These are phyloP conservation scores for Rhodotorula glutinis DNA, from an alignment of 1,284 basidiomycete genomes.

Conservation along the genomic window DNA sequence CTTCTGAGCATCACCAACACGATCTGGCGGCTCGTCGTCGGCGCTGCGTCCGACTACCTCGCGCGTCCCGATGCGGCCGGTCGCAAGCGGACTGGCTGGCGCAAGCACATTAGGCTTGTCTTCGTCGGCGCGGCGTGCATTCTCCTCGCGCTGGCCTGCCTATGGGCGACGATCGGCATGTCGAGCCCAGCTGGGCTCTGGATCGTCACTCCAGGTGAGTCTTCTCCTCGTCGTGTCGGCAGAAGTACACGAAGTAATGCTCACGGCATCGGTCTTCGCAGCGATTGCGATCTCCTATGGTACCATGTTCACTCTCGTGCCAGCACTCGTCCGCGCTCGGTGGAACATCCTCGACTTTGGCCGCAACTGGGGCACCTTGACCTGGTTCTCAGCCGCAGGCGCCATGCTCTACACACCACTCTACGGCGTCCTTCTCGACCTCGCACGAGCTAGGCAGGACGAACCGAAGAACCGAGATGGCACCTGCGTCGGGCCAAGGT, in stretches of 20 bases:
- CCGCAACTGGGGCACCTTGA: slow-evolving; percentile 41
- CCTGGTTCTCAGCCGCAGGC: slow-evolving; percentile 41
- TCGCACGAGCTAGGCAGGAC: background rate
- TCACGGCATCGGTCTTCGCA: background rate
- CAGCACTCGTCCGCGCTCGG: slow-evolving; percentile 37
- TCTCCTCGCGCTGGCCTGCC: slow-evolving; percentile 23
- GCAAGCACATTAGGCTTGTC: slow-evolving; percentile 26
- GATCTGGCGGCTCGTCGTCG: slow-evolving; percentile 36
- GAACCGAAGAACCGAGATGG: background rate
- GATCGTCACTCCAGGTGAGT: slow-evolving; percentile 28
- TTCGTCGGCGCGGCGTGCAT: slow-evolving; percentile 29
- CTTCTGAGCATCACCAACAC: slow-evolving; percentile 40
- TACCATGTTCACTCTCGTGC: slow-evolving; percentile 35
- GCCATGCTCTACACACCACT: slow-evolving; percentile 38
- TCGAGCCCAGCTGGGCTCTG: slow-evolving; percentile 26
- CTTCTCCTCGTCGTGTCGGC: too few relatives aligned
- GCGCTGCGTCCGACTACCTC: slow-evolving; percentile 38
- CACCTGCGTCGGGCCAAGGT: slow-evolving; percentile 14
- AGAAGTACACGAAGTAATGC: too few relatives aligned
- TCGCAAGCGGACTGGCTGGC: slow-evolving; percentile 1
- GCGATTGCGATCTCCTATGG: slow-evolving; percentile 37
- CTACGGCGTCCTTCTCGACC: slow-evolving; percentile 37
- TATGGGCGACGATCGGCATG: slow-evolving; percentile 25
- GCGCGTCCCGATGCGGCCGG: slow-evolving; percentile 6
- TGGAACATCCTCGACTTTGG: slow-evolving; percentile 40